These are phyloP conservation scores for Simplicillium sp. DNA, from an alignment of 2,329 filamentous ascomycete species.

Conservation along the genomic window DNA sequence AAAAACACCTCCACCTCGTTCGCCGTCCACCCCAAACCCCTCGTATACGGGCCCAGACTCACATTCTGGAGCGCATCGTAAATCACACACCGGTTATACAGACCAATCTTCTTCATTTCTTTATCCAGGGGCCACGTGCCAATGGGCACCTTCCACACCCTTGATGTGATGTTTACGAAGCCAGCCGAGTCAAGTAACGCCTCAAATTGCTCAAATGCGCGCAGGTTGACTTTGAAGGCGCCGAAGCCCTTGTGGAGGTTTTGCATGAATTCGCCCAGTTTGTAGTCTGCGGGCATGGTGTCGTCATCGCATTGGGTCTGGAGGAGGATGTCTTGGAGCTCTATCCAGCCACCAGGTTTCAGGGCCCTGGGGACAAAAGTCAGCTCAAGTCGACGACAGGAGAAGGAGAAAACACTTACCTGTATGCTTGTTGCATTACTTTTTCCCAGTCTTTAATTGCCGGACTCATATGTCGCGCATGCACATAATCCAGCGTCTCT, in stretches of 20 bases:
- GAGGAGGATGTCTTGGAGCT: slow-evolving; percentile 25
- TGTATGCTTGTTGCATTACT: slow-evolving; percentile 12
- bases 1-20: slow-evolving; percentile 23
- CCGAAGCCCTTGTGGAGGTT: slow-evolving; percentile 16
- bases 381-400: neutral
- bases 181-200: slow-evolving; percentile 22
- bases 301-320: slow-evolving; percentile 18
- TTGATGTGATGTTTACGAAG: slow-evolving; percentile 28
- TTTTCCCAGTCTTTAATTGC: slow-evolving; percentile 14
- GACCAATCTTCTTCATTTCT: slow-evolving; percentile 32
- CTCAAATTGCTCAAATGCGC: slow-evolving; percentile 17
- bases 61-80: slow-evolving; percentile 21
- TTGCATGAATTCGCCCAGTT: slow-evolving; percentile 18
- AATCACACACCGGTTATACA: slow-evolving; percentile 19
- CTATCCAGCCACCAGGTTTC: slow-evolving; percentile 36
- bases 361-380: slow-evolving; percentile 9
- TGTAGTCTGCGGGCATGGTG: slow-evolving; percentile 14
- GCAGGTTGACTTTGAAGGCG: slow-evolving; percentile 20
- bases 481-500: slow-evolving; percentile 17
- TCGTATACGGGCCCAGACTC: slow-evolving; percentile 23
- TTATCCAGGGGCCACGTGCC: slow-evolving; percentile 37
- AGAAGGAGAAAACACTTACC: slow-evolving; percentile 5
- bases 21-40: slow-evolving; percentile 20
- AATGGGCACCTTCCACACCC: slow-evolving; percentile 33
- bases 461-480: slow-evolving; percentile 25